phyloP scores from a whole-genome alignment of 1,139 yeast species.

The Groenewaldozyma sp. region DNA sequence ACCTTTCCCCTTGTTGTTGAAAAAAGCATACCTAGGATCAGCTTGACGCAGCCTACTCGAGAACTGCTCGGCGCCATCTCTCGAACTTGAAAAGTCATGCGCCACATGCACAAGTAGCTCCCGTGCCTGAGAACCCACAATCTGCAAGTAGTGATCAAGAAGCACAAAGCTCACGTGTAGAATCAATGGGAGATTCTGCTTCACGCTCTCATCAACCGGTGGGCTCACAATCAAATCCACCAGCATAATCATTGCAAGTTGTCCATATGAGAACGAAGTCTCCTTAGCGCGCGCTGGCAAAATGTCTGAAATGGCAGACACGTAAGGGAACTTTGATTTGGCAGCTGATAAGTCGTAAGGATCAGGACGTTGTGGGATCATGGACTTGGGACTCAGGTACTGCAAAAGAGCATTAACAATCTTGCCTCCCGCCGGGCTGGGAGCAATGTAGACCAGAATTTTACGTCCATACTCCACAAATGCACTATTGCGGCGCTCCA shows the following conservation, averaged over 20 bases:
- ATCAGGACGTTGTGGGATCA: constrained; percentile 62
- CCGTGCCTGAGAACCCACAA: constrained; percentile 80
- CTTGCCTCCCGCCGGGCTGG: constrained; percentile 47
- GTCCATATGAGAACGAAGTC: constrained; percentile 79
- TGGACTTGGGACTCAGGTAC: constrained; percentile 70
- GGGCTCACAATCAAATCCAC: constrained; percentile 61
- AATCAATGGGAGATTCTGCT: constrained; percentile 54
- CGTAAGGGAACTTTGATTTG: constrained; percentile 48
- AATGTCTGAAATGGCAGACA: constrained; percentile 57
- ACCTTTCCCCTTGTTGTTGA: not conserved
- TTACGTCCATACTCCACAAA: constrained; percentile 78
- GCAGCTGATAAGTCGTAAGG: constrained; percentile 26
- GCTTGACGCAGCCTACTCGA: constrained; percentile 10
- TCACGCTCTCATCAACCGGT: constrained; percentile 28
- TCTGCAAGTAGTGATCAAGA: constrained; percentile 74
- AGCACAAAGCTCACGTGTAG: constrained; percentile 75
- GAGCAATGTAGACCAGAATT: constrained; percentile 60
- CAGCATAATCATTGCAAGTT: constrained; percentile 70
- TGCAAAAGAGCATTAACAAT: constrained; percentile 57
- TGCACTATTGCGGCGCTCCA: constrained; percentile 59
- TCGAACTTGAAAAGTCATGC: constrained; percentile 50
- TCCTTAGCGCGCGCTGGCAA: constrained; percentile 57
- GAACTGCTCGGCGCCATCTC: constrained; percentile 35
- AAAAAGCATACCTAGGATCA: constrained; percentile 2
- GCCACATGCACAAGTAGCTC: constrained; percentile 66